phyloP scores from a whole-genome alignment of 352 stramenopile species.

The Globisporangium radiosum region DNA sequence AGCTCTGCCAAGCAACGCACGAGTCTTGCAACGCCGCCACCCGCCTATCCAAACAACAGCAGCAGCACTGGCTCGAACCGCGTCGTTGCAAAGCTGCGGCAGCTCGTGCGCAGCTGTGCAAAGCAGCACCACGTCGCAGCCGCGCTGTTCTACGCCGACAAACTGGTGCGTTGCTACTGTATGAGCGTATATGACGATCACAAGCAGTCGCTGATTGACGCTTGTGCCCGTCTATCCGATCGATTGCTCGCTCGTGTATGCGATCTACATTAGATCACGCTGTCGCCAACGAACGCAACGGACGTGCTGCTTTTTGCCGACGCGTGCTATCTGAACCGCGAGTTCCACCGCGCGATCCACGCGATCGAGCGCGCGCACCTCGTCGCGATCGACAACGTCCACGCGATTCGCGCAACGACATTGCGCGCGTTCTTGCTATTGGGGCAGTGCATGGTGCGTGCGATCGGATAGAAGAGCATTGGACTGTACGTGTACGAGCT shows the following conservation, averaged over 20 bases:
- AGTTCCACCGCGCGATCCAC: conserved; percentile 79
- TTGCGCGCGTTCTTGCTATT: conserved; percentile 52
- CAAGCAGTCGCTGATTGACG: not conserved
- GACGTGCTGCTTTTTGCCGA: conserved; percentile 78
- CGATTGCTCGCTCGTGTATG: not conserved
- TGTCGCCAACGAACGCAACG: conserved; percentile 30
- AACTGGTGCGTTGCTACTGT: conserved; percentile 31
- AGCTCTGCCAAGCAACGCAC: no score
- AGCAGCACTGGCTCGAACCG: conserved; percentile 4
- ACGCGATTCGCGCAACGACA: conserved; percentile 17
- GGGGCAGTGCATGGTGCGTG: conserved; percentile 60
- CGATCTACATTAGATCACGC: conserved; percentile 28
- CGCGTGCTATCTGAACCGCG: conserved; percentile 53
- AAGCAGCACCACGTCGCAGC: conserved; percentile 42
- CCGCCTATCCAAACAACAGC: not conserved
- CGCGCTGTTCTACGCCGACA: conserved; percentile 78
- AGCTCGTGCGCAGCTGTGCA: conserved; percentile 37
- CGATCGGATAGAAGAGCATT: not conserved
- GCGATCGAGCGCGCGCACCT: conserved; percentile 46
- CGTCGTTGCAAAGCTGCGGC: conserved; percentile 26
- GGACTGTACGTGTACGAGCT: no score
- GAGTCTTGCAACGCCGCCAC: not conserved
- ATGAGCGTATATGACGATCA: not conserved
- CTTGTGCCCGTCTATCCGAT: not conserved
- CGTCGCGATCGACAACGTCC: conserved; percentile 22